A percentile compares a stretch with the other conserved stretches of the same genome.
Evolutionary conservation across 1,139 yeast genomes (phyloP).

Genomic region (Candida buenavistaensis): DNA sequence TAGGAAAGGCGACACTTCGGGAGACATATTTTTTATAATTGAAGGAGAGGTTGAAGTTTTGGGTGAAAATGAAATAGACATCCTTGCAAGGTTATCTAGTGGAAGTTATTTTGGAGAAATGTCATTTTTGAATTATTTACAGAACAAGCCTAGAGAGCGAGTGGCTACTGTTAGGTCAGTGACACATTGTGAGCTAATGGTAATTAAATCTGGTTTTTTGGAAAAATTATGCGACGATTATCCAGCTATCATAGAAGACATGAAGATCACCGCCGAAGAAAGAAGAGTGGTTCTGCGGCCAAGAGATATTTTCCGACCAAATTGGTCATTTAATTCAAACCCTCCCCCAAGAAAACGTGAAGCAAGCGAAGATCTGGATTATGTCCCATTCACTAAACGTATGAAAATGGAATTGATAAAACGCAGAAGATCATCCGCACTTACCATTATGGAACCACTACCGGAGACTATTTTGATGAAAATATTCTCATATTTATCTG

Average conservation of each 20-base stretch:
- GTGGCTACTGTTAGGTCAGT: conserved; percentile 66
- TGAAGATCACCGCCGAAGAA: conserved; percentile 58
- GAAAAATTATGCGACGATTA: conserved; percentile 54
- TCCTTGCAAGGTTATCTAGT: conserved; percentile 57
- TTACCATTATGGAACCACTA: conserved; percentile 52
- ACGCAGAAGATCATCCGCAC: conserved; percentile 57
- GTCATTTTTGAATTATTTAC: conserved; percentile 59
- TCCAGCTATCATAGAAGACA: conserved; percentile 59
- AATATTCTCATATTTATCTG: conserved; percentile 51
- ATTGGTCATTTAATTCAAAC: conserved; percentile 12
- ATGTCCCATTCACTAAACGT: conserved; percentile 55
- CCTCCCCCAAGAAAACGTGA: conserved; percentile 20
- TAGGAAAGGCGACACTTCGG: conserved; percentile 57
- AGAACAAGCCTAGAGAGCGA: conserved; percentile 34
- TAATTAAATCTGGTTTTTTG: conserved; percentile 54
- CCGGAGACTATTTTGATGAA: conserved; percentile 57
- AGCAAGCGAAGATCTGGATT: conserved; percentile 16
- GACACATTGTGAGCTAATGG: conserved; percentile 58
- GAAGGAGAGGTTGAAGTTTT: conserved; percentile 72
- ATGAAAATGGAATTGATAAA: conserved; percentile 41
- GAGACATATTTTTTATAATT: conserved; percentile 65
- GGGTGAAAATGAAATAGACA: conserved; percentile 36
- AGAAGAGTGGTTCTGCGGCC: conserved; percentile 25
- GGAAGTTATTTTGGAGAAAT: conserved; percentile 78
- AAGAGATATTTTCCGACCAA: conserved; percentile 15